phyloP scores from a whole-genome alignment of 176 grass and related monocot species.

The Eremochloa ophiuroides region DNA sequence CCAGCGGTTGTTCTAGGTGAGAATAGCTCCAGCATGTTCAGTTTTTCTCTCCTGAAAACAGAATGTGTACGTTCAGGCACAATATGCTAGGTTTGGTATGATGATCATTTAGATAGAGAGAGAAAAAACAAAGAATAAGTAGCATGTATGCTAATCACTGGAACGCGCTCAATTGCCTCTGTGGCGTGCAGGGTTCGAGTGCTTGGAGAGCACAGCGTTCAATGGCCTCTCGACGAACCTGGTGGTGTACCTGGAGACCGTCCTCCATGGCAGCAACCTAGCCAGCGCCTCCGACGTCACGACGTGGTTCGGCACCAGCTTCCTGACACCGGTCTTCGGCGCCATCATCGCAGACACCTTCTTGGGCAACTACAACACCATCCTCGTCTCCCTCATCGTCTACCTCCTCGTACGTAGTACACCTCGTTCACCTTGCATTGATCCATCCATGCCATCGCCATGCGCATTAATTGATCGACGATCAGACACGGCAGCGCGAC shows the following conservation, averaged over 20 bases:
- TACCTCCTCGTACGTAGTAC: slow-evolving; percentile 44
- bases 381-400: slow-evolving; percentile 42
- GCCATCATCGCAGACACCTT: slow-evolving; percentile 60
- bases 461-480: too few relatives aligned
- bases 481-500: not conserved
- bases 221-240: slow-evolving; percentile 53
- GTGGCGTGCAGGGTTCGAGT: slow-evolving; percentile 45
- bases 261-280: slow-evolving; percentile 50
- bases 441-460: not conserved
- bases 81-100: not conserved
- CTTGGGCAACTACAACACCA: slow-evolving; percentile 56
- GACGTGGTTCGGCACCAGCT: slow-evolving; percentile 57
- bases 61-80: not conserved
- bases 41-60: not conserved
- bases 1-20: slow-evolving; percentile 35
- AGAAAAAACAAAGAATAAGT: not conserved
- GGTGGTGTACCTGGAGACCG: slow-evolving; percentile 49
- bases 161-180: not conserved
- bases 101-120: not conserved
- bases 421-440: not conserved
- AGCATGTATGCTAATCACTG: not conserved
- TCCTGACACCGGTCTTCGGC: slow-evolving; percentile 52
- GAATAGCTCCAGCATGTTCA: not conserved
- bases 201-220: slow-evolving; percentile 59
- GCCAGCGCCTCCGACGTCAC: slow-evolving; percentile 43